Evolutionary conservation across 495 filamentous ascomycete genomes (phyloP), one percentile per base, ranked within the genome.

Genomic region (Penicillium simplicissimum): DNA sequence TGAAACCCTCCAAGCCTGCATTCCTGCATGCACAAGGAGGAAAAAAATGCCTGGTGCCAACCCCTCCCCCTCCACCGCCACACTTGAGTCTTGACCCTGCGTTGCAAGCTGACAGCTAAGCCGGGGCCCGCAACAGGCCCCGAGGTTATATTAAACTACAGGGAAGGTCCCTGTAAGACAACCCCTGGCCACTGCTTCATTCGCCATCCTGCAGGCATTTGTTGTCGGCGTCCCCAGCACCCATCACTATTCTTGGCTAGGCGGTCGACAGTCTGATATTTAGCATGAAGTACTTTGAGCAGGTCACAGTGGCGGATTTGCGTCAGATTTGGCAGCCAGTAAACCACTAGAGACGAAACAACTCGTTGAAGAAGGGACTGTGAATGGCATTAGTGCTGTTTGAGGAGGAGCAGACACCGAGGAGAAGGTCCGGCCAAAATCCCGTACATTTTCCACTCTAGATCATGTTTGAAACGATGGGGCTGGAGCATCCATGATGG

Each of bases 141-240:
- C 45, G 13, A 31, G 4, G 45, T 42, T 48, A 61, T 33, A 61
- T 61, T 54, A 58, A 61, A 54, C 19, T 60, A 57, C 63, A 61
- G 63, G 63, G 58, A 48, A 55, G 25, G 33, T 8, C 54, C 63
- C 48, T 65, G 63, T 58, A 34, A n/a, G 1, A 38, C 36, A 51
- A 31, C 11, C 23, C 45, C 13, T 28, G 45, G n/a, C 9, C 4
- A 49, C 13, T n/a, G 23, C 45, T 49, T 13, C 45, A 49, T 49
- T 49, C 11, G 45, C 45, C 23, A 49, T 14, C 23, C 21, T 48
- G 45, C 45, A 48, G 21, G 45, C 8, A 14, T 0, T n/a, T 31
- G 45, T 13, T 28, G 45, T 45, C 19, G 17, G 42, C 19, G 42
- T 23, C 17, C 11, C 23, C 21, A 49, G 14, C 23, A 25, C 45